Evolutionary conservation across 106 monocot genomes (phyloP).

Genomic region (Acanthochlamys bracteata): DNA sequence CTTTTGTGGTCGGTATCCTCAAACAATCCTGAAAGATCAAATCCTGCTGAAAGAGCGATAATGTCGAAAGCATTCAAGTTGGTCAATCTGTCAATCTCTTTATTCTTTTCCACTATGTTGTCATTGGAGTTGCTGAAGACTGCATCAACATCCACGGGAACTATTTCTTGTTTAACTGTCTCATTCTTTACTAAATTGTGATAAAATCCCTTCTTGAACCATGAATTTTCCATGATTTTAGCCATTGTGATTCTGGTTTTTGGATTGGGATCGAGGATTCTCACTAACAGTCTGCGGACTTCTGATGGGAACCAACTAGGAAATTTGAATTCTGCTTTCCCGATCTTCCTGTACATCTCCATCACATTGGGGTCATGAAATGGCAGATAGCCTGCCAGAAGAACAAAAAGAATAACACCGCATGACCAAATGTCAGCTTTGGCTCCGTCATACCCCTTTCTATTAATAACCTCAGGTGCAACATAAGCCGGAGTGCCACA

Average conservation of each 20-base stretch:
- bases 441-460: conserved; percentile 43
- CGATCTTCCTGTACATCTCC: conserved; percentile 48
- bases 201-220: conserved; percentile 36
- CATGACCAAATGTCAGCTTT: conserved; percentile 53
- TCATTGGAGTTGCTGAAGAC: conserved; percentile 5
- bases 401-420: conserved; percentile 38
- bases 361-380: conserved; percentile 36
- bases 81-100: conserved; percentile 15
- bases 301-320: conserved; percentile 36
- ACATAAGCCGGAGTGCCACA: conserved; percentile 52
- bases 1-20: conserved; percentile 22
- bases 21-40: conserved; percentile 64
- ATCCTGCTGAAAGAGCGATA: conserved; percentile 57
- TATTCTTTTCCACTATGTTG: conserved; percentile 13
- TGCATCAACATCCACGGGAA: conserved; percentile 14
- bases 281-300: conserved; percentile 16
- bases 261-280: conserved; percentile 39
- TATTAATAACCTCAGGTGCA: conserved; percentile 39
- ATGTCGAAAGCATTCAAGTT: conserved; percentile 72
- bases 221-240: conserved; percentile 38
- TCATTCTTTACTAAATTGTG: conserved; percentile 2
- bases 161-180: conserved; percentile 16
- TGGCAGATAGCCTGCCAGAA: conserved; percentile 41
- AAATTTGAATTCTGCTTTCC: conserved; percentile 32
- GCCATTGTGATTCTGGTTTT: conserved; percentile 28